These are phyloP conservation scores for Apium graveolens DNA, from an alignment of 129 eudicot species.

Conservation along the genomic window DNA sequence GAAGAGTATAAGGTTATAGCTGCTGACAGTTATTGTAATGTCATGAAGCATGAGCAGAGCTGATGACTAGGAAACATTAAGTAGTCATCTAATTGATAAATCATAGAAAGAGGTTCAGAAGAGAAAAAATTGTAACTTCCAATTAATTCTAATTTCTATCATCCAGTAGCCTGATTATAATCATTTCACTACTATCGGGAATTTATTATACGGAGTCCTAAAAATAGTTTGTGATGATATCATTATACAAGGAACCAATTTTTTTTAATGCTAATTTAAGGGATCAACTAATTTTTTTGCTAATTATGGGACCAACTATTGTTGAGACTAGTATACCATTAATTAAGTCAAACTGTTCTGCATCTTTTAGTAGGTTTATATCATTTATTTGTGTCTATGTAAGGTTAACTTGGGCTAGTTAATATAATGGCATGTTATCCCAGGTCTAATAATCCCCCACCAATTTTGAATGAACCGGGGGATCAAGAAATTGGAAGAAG, in stretches of 20 bases:
- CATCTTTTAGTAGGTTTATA: too few species aligned
- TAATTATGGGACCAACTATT: background rate
- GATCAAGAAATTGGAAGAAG: background rate
- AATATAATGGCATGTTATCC: background rate
- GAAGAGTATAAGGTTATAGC: background rate
- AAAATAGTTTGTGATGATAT: background rate
- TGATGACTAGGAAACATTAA: background rate
- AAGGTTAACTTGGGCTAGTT: background rate
- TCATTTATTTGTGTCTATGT: background rate
- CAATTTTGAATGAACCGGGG: background rate
- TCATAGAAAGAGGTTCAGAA: background rate
- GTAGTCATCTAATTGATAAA: background rate
- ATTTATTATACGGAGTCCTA: background rate
- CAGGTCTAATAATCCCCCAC: background rate
- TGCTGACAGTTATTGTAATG: background rate
- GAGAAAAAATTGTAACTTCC: background rate
- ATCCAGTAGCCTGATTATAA: background rate
- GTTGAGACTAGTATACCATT: background rate
- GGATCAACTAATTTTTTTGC: background rate
- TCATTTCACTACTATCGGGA: background rate
- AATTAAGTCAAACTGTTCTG: background rate
- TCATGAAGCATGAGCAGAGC: background rate
- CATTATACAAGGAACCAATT: background rate
- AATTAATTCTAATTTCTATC: too few species aligned
- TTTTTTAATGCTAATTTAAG: too few species aligned